Evolutionary conservation across 2,329 filamentous ascomycete genomes (phyloP), one percentile per base, ranked within the genome.

Genomic region (Dothistroma pini): DNA sequence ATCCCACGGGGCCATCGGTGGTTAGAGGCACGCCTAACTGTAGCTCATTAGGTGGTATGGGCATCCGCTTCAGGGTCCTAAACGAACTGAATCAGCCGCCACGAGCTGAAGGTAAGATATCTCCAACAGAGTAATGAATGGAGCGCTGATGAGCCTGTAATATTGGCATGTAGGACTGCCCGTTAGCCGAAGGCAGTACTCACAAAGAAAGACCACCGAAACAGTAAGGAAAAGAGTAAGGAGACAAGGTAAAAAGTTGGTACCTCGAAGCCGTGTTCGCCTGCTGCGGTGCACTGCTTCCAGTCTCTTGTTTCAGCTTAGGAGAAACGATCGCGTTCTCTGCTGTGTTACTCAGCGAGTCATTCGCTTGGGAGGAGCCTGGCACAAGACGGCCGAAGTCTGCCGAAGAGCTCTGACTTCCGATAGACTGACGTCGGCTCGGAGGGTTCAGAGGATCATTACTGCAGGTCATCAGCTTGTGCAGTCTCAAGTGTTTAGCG

Each of bases 371-470:
- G 22, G 56, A 47, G 47, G 56, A 29, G 31, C 44, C 48, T 21
- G 55, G 34, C 25, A 54, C 44, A 22, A 48, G 19, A 44, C 52
- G 32, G 44, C 56, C 56, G 29, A 55, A 31, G 22, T 61, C 65
- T 9, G 61, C 57, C 47, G 58, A 61, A 35, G 67, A 69, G 21
- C 38, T 56, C 10, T 64, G 60, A 56, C 69, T 71, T n/a, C 54
- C 63, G n/a, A 66, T 60, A 10, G 68, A 70, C 2, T 59, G 41
- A 51, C 63, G 61, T 48, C 68, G 62, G 35, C 59, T 68, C n/a
- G 63, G 63, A 25, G 58, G 63, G 52, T 69, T 61, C 12, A 60
- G 31, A 16, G 66, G 62, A 59, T 70, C 68, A 53, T 67, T 68
- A 55, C 68, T 69, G 41, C 12, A 16, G 44, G 35, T 41, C 47